phyloP scores from a whole-genome alignment of 768 basidiomycete genomes.

The Boletus sp. region DNA sequence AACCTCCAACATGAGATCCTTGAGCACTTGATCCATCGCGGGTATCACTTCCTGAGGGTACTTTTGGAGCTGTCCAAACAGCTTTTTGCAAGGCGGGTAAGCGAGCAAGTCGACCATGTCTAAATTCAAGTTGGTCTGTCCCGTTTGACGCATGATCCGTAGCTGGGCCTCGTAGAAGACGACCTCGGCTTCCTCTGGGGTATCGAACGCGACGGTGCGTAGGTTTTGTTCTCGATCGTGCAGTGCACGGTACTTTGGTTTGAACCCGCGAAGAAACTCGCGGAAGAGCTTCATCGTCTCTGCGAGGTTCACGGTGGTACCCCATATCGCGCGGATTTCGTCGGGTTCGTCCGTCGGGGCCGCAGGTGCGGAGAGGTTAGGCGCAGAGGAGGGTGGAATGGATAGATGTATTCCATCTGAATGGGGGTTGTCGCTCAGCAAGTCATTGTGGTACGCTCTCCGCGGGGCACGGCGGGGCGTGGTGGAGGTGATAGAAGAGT shows the following conservation, averaged over 20 bases:
- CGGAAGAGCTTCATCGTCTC: slow-evolving; percentile 91
- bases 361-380: slow-evolving; percentile 58
- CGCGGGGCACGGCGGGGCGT: slow-evolving; percentile 24
- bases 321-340: slow-evolving; percentile 94
- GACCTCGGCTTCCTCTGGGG: slow-evolving; percentile 67
- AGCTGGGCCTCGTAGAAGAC: slow-evolving; percentile 79
- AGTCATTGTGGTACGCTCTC: slow-evolving; percentile 20
- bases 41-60: slow-evolving; percentile 98
- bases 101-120: slow-evolving; percentile 84
- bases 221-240: slow-evolving; percentile 67
- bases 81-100: slow-evolving; percentile 80
- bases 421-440: slow-evolving; percentile 39
- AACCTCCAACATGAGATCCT: slow-evolving; percentile 87
- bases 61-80: slow-evolving; percentile 80
- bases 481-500: slow-evolving; percentile 35
- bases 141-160: slow-evolving; percentile 83
- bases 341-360: slow-evolving; percentile 71
- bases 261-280: slow-evolving; percentile 89
- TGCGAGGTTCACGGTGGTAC: slow-evolving; percentile 89
- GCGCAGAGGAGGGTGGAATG: slow-evolving; percentile 55
- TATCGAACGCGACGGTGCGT: slow-evolving; percentile 46
- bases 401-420: slow-evolving; percentile 61
- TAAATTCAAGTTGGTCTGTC: slow-evolving; percentile 91
- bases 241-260: slow-evolving; percentile 79
- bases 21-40: slow-evolving; percentile 94